Percentiles rank a stretch among this genome's conserved stretches.
Conservation (phyloP, 169 alveolate genomes). For the Plasmodium vivax region DNA sequence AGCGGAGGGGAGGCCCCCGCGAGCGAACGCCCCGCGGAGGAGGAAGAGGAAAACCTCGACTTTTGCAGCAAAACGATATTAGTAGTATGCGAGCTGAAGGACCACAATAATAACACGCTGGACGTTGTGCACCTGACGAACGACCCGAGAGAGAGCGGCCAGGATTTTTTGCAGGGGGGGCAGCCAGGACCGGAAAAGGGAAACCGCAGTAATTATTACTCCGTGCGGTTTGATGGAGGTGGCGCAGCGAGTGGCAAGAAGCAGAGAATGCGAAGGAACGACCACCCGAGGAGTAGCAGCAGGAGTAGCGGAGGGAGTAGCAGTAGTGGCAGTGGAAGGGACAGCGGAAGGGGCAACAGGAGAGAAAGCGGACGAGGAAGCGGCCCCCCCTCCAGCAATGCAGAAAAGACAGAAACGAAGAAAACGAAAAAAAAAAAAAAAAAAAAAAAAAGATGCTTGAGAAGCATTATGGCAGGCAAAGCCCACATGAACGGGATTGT, state of each 20-base stretch:
- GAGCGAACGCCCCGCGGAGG: background rate
- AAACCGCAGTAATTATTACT: background rate
- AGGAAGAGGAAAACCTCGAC: background rate
- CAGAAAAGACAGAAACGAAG: background rate
- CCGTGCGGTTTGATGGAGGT: background rate
- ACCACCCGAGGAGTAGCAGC: background rate
- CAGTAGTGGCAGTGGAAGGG: background rate
- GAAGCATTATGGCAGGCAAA: background rate
- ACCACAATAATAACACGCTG: constrained; percentile 52
- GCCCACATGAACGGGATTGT: constrained; percentile 41
- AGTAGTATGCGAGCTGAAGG: constrained; percentile 53
- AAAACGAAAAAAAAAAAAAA: background rate
- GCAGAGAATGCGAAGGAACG: background rate
- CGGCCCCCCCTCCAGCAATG: background rate
- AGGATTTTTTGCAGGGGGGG: background rate
- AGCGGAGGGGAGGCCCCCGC: background rate
- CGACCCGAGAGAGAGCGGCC: background rate
- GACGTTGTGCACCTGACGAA: constrained; percentile 43
- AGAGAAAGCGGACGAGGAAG: background rate
- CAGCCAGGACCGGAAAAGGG: background rate
- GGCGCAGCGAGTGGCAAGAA: background rate
- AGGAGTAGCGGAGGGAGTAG: background rate
- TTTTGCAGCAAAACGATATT: background rate
- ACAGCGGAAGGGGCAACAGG: background rate
- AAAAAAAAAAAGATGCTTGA: background rate